These are phyloP conservation scores for Cryphonectria japonica DNA, from an alignment of 2,329 filamentous ascomycete species.

Conservation along the genomic window DNA sequence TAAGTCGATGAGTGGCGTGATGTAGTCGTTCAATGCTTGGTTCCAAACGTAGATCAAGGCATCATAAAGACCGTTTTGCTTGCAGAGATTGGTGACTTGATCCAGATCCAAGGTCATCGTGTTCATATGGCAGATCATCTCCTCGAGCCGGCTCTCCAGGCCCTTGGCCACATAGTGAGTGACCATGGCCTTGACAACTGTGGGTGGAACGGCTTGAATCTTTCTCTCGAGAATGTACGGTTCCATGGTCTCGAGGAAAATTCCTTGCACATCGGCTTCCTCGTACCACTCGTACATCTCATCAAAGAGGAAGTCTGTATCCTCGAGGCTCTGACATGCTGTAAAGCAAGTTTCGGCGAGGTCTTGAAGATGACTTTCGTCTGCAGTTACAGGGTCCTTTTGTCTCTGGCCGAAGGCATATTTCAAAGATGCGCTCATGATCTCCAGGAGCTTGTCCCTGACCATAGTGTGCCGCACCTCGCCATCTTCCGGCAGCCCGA, in stretches of 20 bases:
- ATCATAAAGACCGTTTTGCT: constrained; percentile 89
- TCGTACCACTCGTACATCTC: constrained; percentile 91
- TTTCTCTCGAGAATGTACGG: constrained; percentile 81
- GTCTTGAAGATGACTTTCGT: constrained; percentile 69
- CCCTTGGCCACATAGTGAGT: constrained; percentile 77
- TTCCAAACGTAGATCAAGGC: constrained; percentile 98
- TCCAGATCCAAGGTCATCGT: constrained; percentile 92
- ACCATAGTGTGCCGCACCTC: constrained; percentile 78
- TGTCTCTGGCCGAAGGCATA: constrained; percentile 78
- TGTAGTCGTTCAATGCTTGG: constrained; percentile 82
- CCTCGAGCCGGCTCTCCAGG: constrained; percentile 79
- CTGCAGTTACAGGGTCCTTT: constrained; percentile 48
- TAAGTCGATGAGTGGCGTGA: constrained; percentile 87
- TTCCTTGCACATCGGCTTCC: constrained; percentile 69
- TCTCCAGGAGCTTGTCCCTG: constrained; percentile 85
- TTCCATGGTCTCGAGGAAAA: constrained; percentile 89
- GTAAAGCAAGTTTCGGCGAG: constrained; percentile 82
- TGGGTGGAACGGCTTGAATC: constrained; percentile 76
- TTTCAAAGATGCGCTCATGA: constrained; percentile 88
- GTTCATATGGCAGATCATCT: constrained; percentile 92
- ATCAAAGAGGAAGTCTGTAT: constrained; percentile 86
- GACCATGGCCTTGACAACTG: constrained; percentile 84
- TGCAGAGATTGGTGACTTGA: constrained; percentile 87
- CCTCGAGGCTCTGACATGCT: constrained; percentile 77
- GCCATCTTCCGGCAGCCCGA: constrained; percentile 88